A percentile compares a stretch with the other conserved stretches of the same genome.
phyloP scores from a whole-genome alignment of 2,329 filamentous ascomycete species.

The Fusarium keratoplasticum region DNA sequence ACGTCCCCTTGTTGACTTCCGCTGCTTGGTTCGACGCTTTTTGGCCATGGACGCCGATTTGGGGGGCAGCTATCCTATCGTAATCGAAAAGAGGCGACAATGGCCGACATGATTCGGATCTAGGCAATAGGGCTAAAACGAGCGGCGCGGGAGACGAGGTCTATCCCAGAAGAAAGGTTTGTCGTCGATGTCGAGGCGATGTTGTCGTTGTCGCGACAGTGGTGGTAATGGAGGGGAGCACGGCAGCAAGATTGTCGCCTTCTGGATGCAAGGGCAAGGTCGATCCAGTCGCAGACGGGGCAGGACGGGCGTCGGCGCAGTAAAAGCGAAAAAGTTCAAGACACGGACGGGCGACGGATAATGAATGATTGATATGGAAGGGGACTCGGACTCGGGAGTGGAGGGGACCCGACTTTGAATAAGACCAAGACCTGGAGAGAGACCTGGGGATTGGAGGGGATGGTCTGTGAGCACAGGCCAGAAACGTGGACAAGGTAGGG shows the following conservation, averaged over 20 bases:
- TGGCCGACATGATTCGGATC: conserved; percentile 39
- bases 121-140: conserved; percentile 22
- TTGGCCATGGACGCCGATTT: conserved; percentile 50
- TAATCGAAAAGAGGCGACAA: conserved; percentile 25
- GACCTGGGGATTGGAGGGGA: conserved; percentile 37
- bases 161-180: conserved; percentile 1
- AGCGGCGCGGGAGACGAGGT: conserved; percentile 30
- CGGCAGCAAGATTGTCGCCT: not conserved
- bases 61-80: conserved; percentile 39
- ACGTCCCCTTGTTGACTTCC: conserved; percentile 40
- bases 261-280: not conserved
- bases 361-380: conserved; percentile 21
- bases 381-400: conserved; percentile 11
- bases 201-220: not conserved
- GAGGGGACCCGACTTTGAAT: conserved; percentile 19
- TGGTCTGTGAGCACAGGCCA: conserved; percentile 31
- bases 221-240: not conserved
- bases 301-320: not conserved
- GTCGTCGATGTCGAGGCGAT: not conserved
- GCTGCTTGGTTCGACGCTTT: conserved; percentile 46
- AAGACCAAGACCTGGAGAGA: conserved; percentile 17
- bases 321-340: not conserved
- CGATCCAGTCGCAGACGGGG: not conserved
- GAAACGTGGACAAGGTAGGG: conserved; percentile 25
- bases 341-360: conserved; percentile 8